Evolutionary conservation across 2,329 filamentous ascomycete genomes (phyloP), one percentile per base, ranked within the genome.

Genomic region (Cercospora sp.): DNA sequence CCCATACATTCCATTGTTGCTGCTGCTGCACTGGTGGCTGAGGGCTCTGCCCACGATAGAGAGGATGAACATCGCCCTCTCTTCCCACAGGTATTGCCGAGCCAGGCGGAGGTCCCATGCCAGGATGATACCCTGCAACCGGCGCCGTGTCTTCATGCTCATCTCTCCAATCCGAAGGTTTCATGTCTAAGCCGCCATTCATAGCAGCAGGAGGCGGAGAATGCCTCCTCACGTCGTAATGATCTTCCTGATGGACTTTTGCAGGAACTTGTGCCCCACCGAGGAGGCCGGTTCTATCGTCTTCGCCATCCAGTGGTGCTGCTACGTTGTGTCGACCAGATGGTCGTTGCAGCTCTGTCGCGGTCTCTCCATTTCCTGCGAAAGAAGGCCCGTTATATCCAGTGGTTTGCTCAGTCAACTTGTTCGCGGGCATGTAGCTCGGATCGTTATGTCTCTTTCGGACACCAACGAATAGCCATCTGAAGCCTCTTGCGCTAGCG

Each of bases 401-500:
- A 9, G 69, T 72, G 16, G 61, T 55, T 32, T 61, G 69, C 34
- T 66, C 65, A 12, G 24, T n/a, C 21, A 59, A 61, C 21, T 71
- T 53, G 51, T 74, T 74, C 24, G 67, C 59, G 10, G 73, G 63
- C 45, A 74, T 72, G 67, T 85, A 85, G 26, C 79, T 81, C 5
- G 75, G 65, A 69, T 85, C 83, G 6, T 77, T 67, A 65, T 80
- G 76, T 40, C 90, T 86, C 69, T 82, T 80, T 77, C 88, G 90
- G 64, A 87, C 85, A 51, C 92, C 92, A 16, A 92, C 87, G 70
- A 94, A 90, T 21, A 96, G 82, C 93, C 93, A 97, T 73, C 90
- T 87, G 74, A 92, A 86, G 24, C 91, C 90, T 61, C 93, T 87
- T 8, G 90, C 91, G 69, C 91, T 88, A 0, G 91, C 91, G 80